Evolutionary conservation across 1,284 basidiomycete species (phyloP), one percentile per base, ranked within the genome.

Genomic region (Inonotus hispidus): DNA sequence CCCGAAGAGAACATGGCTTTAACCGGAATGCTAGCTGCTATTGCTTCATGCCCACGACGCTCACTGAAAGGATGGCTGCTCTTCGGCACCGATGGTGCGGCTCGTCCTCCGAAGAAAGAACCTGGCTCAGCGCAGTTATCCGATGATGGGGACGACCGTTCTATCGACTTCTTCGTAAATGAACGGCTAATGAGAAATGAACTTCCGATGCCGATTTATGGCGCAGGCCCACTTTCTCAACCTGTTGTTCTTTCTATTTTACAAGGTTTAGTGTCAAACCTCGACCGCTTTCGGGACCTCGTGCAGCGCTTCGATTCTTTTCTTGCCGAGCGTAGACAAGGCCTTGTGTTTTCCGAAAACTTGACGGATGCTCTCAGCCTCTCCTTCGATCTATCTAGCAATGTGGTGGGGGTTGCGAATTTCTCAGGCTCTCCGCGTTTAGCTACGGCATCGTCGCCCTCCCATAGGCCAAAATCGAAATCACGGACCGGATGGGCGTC

Each of bases 321-420:
- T 68, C 82, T 99, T 2, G 73, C 84, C 1, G 94, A 98, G 73
- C 84, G 96, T 29, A 80, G 96, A 39, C 88, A 91, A 69, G 95
- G 95, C 2, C 77, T 99, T 19, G 76, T 97, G 25, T 97, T 96
- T 72, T 90, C 90, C 1, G 95, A 98, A 73, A 95, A 96, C 70
- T 75, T 98, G 35, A 92, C 88, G 19, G 96, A 98, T 68, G 95
- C 95, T 1, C 78, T 98, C 66, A 88, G 79, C 52, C 77, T 92
- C 49, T 81, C 81, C 39, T 74, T 93, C 58, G 88, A 92, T 63
- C 73, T 88, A 29, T 74, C 72, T 4, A 75, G 78, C 35, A 80
- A 84, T 56, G 66, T 73, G 2, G 68, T 68, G n/a, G 66, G 67
- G 41, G 54, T 67, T 43, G 60, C 65, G n/a, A 65, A 58, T n/a